Conservation (phyloP, 129 eudicot species). For the sunflower (Helianthus annuus) region HanXRQr2.0-SUNRISE NC_035437.2:172360198-172360697, state of each 20-base stretch:
- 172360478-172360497: constrained; percentile 52
- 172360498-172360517: constrained; percentile 39
- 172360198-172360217: constrained; percentile 17
- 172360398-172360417: constrained; percentile 58
- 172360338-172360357: constrained; percentile 13
- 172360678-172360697: too few species aligned
- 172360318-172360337: constrained; percentile 27
- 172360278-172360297: constrained; percentile 27
- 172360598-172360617: too few species aligned
- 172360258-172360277: constrained; percentile 5
- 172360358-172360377: constrained; percentile 18
- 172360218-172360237: constrained; percentile 17
- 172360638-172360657: too few species aligned
- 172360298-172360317: constrained; percentile 33
- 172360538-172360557: constrained; percentile 57
- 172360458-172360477: constrained; percentile 47
- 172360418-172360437: constrained; percentile 46
- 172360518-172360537: constrained; percentile 62
- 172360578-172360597: constrained; percentile 52
- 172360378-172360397: constrained; percentile 35
- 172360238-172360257: constrained; percentile 15
- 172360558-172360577: constrained; percentile 71
- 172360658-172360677: too few species aligned
- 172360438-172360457: constrained; percentile 56
- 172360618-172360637: too few species aligned